phyloP scores from a whole-genome alignment of 345 rosid species.

The Salix purpurea region DNA sequence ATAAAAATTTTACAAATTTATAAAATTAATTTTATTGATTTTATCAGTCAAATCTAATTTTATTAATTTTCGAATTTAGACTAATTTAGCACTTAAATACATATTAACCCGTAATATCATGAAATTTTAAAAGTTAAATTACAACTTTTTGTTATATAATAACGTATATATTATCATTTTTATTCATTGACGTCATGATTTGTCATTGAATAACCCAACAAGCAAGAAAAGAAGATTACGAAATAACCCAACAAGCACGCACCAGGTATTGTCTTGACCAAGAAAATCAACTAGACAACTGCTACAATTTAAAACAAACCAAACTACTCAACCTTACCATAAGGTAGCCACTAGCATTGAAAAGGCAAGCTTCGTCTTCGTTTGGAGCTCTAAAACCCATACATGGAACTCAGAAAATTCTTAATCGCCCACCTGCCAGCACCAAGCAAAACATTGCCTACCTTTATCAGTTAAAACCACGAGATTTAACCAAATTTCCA shows the following conservation, averaged over 20 bases:
- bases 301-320: too few species aligned
- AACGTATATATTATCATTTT: too few species aligned
- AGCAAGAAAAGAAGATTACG: not conserved
- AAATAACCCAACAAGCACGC: not conserved
- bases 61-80: too few species aligned
- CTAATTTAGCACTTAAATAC: too few species aligned
- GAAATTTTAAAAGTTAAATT: too few species aligned
- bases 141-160: too few species aligned
- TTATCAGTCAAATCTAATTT: too few species aligned
- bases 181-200: too few species aligned
- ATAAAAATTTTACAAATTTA: too few species aligned
- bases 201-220: too few species aligned
- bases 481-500: not conserved
- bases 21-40: too few species aligned
- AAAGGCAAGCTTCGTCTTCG: not conserved
- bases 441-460: not conserved
- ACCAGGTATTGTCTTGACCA: not conserved
- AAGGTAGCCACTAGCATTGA: not conserved
- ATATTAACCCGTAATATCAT: too few species aligned
- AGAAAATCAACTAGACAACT: not conserved
- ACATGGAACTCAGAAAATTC: not conserved
- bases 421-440: not conserved
- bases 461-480: not conserved
- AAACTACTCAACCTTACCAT: not conserved
- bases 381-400: not conserved